Conservation (phyloP, 2,329 filamentous ascomycete species). For the Phoma sp. region DNA sequence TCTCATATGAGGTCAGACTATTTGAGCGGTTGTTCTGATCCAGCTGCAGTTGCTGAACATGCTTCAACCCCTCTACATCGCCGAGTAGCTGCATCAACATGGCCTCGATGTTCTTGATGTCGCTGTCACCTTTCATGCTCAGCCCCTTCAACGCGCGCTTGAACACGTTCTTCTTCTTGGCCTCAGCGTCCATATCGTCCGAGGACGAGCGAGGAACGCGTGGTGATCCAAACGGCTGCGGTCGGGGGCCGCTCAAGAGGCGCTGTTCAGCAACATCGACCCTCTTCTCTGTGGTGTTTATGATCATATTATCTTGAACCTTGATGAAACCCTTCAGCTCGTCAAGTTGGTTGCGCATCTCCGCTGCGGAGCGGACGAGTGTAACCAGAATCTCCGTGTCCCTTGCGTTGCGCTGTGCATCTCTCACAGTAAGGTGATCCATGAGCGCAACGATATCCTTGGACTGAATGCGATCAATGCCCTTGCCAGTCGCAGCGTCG, state of each 20-base stretch:
- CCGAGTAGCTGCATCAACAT: conserved; percentile 84
- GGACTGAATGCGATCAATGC: conserved; percentile 90
- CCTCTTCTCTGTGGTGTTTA: conserved; percentile 84
- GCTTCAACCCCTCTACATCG: conserved; percentile 77
- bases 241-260: conserved; percentile 83
- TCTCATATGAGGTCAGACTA: conserved; percentile 72
- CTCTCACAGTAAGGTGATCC: conserved; percentile 97
- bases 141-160: conserved; percentile 90
- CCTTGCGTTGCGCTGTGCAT: conserved; percentile 92
- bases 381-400: conserved; percentile 97
- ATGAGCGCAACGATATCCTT: conserved; percentile 97
- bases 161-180: conserved; percentile 93
- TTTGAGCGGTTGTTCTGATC: conserved; percentile 46
- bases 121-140: conserved; percentile 84
- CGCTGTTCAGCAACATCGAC: conserved; percentile 85
- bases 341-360: conserved; percentile 96
- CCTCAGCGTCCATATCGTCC: conserved; percentile 63
- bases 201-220: conserved; percentile 62
- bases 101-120: conserved; percentile 76
- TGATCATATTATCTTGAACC: conserved; percentile 87
- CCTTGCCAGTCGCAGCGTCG: conserved; percentile 84
- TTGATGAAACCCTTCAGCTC: conserved; percentile 93
- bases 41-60: conserved; percentile 44
- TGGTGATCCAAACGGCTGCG: conserved; percentile 64
- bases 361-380: conserved; percentile 88